phyloP scores from a whole-genome alignment of 495 filamentous ascomycete species.

The Gamarada debralockiae region DNA sequence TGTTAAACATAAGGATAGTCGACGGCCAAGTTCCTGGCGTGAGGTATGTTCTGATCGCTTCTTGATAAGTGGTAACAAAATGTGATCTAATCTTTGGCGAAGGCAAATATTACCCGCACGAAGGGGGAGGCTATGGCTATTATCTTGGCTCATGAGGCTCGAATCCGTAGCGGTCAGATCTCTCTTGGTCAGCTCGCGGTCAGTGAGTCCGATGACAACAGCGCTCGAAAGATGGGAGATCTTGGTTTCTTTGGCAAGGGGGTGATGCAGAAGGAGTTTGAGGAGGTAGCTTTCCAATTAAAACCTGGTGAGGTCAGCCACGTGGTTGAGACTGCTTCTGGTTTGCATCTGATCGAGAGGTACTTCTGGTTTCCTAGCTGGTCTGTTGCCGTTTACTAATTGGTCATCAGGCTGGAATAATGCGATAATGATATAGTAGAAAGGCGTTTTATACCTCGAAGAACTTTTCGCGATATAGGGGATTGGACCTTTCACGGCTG shows the following conservation, averaged over 20 bases:
- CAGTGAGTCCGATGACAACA: conserved; percentile 91
- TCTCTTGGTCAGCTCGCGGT: conserved; percentile 76
- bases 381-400: too few relatives aligned
- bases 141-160: conserved; percentile 64
- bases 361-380: too few relatives aligned
- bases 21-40: conserved; percentile 87
- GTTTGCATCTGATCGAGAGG: conserved; percentile 94
- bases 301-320: conserved; percentile 80
- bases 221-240: conserved; percentile 89
- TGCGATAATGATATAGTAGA: too few relatives aligned
- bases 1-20: conserved; percentile 85
- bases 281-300: conserved; percentile 86
- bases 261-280: conserved; percentile 99
- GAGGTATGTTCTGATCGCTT: conserved; percentile 59
- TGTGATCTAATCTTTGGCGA: too few relatives aligned
- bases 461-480: too few relatives aligned
- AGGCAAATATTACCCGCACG: conserved; percentile 75
- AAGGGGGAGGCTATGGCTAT: conserved; percentile 84
- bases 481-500: too few relatives aligned
- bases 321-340: conserved; percentile 88
- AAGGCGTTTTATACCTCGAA: too few relatives aligned
- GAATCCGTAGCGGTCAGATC: conserved; percentile 64
- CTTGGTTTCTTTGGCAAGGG: conserved; percentile 89
- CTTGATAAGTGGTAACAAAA: too few relatives aligned
- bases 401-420: too few relatives aligned